Evolutionary conservation across 805 yeast species (phyloP).

Genomic region (Cyberlindnera petersonii): DNA sequence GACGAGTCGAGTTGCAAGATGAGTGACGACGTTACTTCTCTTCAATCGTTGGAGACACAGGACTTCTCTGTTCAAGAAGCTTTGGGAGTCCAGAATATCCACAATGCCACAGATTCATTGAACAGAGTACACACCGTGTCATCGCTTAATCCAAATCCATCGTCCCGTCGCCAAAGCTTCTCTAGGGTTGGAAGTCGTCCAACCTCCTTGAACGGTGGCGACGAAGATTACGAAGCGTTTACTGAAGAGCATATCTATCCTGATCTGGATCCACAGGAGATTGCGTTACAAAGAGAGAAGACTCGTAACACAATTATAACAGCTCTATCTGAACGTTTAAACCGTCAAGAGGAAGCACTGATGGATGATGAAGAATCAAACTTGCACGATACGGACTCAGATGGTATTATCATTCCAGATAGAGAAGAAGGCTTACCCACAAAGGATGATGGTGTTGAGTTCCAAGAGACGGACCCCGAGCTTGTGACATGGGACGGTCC

Average conservation of each 20-base stretch:
- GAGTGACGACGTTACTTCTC: conserved; percentile 1
- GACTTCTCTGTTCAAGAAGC: not conserved
- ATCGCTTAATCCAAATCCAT: conserved; percentile 13
- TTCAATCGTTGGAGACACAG: not conserved
- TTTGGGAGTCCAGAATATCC: not conserved
- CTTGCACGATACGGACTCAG: not conserved
- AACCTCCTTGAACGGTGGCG: conserved; percentile 2
- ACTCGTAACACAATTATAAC: conserved; percentile 43
- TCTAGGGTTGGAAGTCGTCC: conserved; percentile 9
- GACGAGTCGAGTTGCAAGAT: not conserved
- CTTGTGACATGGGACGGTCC: conserved; percentile 64
- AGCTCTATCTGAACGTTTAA: conserved; percentile 27
- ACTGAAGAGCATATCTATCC: conserved; percentile 35
- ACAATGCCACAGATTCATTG: not conserved
- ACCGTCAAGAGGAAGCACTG: conserved; percentile 5
- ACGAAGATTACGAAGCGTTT: conserved; percentile 14
- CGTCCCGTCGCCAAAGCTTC: not conserved
- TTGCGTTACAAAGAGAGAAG: conserved; percentile 39
- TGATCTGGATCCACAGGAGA: conserved; percentile 33
- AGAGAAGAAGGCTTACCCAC: conserved; percentile 30
- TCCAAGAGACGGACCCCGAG: conserved; percentile 55
- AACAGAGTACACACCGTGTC: conserved; percentile 10
- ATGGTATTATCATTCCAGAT: conserved; percentile 11
- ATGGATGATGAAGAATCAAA: conserved; percentile 8
- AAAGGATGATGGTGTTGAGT: conserved; percentile 48